phyloP scores from a whole-genome alignment of 441 rosid genomes.

The Adansonia grandidieri region DNA sequence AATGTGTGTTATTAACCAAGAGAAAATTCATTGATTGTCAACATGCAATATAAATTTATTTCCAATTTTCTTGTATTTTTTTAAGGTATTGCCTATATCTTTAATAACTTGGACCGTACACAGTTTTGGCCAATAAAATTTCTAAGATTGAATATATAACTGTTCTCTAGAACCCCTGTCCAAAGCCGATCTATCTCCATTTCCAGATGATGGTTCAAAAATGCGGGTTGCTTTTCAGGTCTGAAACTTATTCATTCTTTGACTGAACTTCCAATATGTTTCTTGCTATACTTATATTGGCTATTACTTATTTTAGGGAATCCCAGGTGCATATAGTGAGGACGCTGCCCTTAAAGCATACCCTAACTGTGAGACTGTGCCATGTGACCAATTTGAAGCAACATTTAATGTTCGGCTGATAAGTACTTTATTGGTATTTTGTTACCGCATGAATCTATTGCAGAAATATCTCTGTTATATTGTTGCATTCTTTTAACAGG shows the following conservation, averaged over 20 bases:
- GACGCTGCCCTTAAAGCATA: conserved; percentile 86
- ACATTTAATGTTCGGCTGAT: conserved; percentile 68
- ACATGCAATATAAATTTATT: conserved; percentile 1
- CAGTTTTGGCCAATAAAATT: conserved; percentile 21
- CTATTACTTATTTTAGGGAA: conserved; percentile 57
- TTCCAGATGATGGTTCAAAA: conserved; percentile 50
- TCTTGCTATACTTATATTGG: conserved; percentile 27
- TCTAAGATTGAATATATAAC: conserved; percentile 27
- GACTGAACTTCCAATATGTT: conserved; percentile 14
- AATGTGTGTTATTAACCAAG: neutral
- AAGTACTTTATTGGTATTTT: conserved; percentile 3
- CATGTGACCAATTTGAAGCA: conserved; percentile 87
- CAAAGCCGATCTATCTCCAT: conserved; percentile 46
- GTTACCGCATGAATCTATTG: conserved; percentile 22
- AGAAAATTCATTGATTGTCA: conserved; percentile 2
- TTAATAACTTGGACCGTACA: neutral
- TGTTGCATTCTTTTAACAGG: conserved; percentile 52
- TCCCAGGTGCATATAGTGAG: conserved; percentile 92
- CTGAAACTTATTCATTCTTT: conserved; percentile 28
- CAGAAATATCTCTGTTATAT: conserved; percentile 3
- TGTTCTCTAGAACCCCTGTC: conserved; percentile 77
- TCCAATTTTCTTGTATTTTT: neutral
- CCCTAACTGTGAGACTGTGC: conserved; percentile 89
- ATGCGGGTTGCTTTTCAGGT: conserved; percentile 90
- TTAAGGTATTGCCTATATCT: neutral